Evolutionary conservation across 2,329 filamentous ascomycete species (phyloP).

Genomic region (Delphinella strobiligena): DNA sequence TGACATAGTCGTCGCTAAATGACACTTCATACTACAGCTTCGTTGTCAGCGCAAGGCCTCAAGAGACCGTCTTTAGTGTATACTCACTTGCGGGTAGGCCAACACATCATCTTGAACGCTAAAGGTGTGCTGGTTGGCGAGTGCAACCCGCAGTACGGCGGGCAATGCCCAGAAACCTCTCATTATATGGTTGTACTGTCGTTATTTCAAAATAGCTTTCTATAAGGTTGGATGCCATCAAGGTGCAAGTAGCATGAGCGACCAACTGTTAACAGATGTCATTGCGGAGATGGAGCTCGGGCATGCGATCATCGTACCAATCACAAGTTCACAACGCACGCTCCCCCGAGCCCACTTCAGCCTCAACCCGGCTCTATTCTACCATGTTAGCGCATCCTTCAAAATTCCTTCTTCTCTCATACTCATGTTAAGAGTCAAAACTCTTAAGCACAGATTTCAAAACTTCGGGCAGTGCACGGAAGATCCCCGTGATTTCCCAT

Average conservation of each 20-base stretch:
- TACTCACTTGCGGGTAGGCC: constrained; percentile 68
- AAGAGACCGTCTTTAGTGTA: no score
- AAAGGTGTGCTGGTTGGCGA: constrained; percentile 51
- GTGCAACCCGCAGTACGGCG: constrained; percentile 33
- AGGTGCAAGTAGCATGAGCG: no score
- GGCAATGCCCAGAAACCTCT: constrained; percentile 37
- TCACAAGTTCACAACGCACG: no score
- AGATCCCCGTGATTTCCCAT: no score
- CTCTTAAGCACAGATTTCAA: no score
- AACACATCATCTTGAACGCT: constrained; percentile 82
- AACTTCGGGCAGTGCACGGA: no score
- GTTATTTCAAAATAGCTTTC: no score
- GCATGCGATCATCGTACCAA: neutral
- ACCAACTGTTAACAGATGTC: neutral
- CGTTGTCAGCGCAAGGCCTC: neutral
- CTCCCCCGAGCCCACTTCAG: no score
- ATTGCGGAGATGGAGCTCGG: neutral
- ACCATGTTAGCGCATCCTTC: neutral
- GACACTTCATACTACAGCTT: constrained; percentile 60
- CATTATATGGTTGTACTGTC: constrained; percentile 20
- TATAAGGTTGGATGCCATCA: no score
- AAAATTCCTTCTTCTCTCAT: neutral
- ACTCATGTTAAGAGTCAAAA: no score
- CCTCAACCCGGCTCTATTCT: neutral
- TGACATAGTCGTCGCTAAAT: constrained; percentile 61